Evolutionary conservation across 371 early-diverging fungal species (phyloP).

Genomic region (Entomophthora muscae): DNA sequence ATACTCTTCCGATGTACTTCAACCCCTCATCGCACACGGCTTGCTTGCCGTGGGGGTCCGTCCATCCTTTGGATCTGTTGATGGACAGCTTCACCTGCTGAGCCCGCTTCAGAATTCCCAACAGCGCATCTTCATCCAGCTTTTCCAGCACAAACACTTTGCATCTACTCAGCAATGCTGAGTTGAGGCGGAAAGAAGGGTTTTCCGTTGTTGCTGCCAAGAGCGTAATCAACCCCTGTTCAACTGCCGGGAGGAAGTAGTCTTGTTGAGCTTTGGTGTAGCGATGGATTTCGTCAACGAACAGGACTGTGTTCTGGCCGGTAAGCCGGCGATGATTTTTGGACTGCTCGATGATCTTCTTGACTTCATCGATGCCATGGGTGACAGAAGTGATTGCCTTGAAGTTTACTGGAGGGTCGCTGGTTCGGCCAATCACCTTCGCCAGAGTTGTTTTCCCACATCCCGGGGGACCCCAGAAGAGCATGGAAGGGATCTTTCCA

Average conservation of each 20-base stretch:
- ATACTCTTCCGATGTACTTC: conserved; percentile 29
- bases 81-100: conserved; percentile 7
- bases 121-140: conserved; percentile 30
- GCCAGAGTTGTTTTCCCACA: conserved; percentile 77
- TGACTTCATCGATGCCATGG: conserved; percentile 10
- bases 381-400: not conserved
- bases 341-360: conserved; percentile 56
- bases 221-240: conserved; percentile 54
- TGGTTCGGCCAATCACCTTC: conserved; percentile 32
- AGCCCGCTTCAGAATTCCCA: conserved; percentile 35
- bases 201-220: conserved; percentile 85
- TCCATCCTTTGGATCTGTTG: too few relatives aligned
- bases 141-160: conserved; percentile 55
- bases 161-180: conserved; percentile 64
- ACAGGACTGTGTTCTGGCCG: conserved; percentile 48
- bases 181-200: conserved; percentile 71
- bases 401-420: not conserved
- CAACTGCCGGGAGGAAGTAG: conserved; percentile 59
- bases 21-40: conserved; percentile 25
- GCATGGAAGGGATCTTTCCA: conserved; percentile 46
- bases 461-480: conserved; percentile 65
- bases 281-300: conserved; percentile 79
- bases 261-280: conserved; percentile 82
- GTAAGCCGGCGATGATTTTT: conserved; percentile 28
- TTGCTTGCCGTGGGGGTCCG: conserved; percentile 12